Evolutionary conservation across 2,329 filamentous ascomycete genomes (phyloP), one percentile per base, ranked within the genome.

Genomic region (Diaporthe aspalathi): DNA sequence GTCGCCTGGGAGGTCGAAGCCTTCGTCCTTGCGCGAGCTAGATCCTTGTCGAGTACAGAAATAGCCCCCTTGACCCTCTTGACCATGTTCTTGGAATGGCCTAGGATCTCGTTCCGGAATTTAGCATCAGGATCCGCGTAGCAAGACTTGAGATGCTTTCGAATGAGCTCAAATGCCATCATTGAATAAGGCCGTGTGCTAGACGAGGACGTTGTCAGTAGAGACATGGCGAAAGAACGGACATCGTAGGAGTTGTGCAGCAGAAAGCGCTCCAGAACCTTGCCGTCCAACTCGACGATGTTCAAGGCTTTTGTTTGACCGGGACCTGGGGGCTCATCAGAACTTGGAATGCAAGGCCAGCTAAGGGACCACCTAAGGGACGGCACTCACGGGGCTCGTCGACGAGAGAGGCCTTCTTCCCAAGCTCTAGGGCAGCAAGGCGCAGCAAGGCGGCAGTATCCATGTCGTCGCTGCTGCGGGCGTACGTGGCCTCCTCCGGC

Each of bases 101-200:
- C 90, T 32, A 95, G 86, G 1, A 97, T 86, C 75, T 97, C 94
- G 71, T 95, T 92, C 70, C 96, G 90, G 74, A 95, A 92, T 76
- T 95, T 94, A 7, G 95, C 91, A 78, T 98, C 94, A 0, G 93
- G 90, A 74, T 98, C 95, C 3, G 94, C 90, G 78, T 97, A 92
- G 74, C 95, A 90, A 20, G 91, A 88, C 1, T 88, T 86, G 4
- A 98, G 82, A 71, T 93, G 90, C 43, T 83, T 84, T 67, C 86
- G 86, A 2, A 98, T 83, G 16, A 92, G 85, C 3, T 82, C 79
- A 3, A 98, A 84, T 0, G 91, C 87, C 12, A 83, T 85, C 0
- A 81, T 76, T 0, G 91, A 91, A 67, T 97, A 91, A 1, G 94
- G 92, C 67, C 89, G 90, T 3, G 93, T 94, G 0, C 91, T 91